Percentiles rank a stretch among this genome's conserved stretches.
phyloP scores from a whole-genome alignment of 371 early-diverging fungal species.

The Syncephalis fuscata region DNA sequence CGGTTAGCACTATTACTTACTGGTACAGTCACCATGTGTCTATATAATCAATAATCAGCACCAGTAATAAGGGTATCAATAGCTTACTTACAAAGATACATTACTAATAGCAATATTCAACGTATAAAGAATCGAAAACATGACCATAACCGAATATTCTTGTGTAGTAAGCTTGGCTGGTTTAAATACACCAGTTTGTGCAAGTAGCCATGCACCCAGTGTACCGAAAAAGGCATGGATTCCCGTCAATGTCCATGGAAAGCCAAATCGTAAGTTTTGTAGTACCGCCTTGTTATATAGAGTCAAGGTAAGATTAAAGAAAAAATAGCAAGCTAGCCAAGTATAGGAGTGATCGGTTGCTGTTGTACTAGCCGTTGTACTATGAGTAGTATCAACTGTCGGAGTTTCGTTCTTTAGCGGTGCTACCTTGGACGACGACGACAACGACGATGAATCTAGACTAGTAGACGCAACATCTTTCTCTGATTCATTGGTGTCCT shows the following conservation, averaged over 20 bases:
- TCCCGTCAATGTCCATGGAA: constrained; percentile 79
- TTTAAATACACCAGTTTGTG: constrained; percentile 28
- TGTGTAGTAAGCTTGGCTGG: constrained; percentile 33
- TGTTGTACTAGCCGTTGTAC: too few relatives aligned
- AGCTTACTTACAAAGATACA: constrained; percentile 55
- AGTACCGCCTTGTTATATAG: constrained; percentile 75
- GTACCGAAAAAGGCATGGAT: constrained; percentile 63
- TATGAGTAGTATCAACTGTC: too few relatives aligned
- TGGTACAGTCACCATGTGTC: constrained; percentile 17
- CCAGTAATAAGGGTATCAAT: background rate
- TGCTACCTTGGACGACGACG: too few relatives aligned
- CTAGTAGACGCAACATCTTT: too few relatives aligned
- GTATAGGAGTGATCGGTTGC: constrained; percentile 13
- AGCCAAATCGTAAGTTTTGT: constrained; percentile 47
- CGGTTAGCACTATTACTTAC: constrained; percentile 9
- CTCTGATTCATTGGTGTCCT: too few relatives aligned
- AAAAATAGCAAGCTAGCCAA: constrained; percentile 57
- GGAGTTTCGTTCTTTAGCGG: too few relatives aligned
- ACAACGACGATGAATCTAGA: too few relatives aligned
- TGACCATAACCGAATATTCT: constrained; percentile 48
- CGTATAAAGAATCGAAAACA: constrained; percentile 75
- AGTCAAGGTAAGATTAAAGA: constrained; percentile 62
- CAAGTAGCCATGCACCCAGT: constrained; percentile 35
- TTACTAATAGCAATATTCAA: constrained; percentile 79
- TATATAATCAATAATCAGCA: background rate